Conservation (phyloP, 2,329 filamentous ascomycete genomes). For the Xylaria sp. region DNA sequence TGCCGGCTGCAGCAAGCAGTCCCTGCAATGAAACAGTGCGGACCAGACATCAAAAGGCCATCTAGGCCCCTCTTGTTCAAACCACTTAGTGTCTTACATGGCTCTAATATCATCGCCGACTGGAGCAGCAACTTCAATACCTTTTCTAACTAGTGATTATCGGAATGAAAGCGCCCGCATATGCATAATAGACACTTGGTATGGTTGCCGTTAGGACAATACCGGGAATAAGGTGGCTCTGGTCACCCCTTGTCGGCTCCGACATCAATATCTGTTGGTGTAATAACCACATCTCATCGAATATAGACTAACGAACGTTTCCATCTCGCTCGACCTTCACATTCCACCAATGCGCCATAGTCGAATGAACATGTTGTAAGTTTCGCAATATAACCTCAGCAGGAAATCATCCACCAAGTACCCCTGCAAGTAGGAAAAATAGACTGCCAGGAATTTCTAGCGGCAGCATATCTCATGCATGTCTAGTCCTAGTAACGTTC, state of each 20-base stretch:
- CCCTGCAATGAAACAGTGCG: constrained; percentile 26
- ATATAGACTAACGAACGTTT: neutral
- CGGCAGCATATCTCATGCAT: neutral
- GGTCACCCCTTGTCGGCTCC: neutral
- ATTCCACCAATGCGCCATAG: neutral
- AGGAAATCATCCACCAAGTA: neutral
- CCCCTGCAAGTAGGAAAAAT: neutral
- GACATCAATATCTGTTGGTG: constrained; percentile 2
- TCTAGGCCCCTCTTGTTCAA: constrained; percentile 7
- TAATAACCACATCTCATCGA: neutral
- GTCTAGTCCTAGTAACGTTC: neutral
- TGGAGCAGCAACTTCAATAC: neutral
- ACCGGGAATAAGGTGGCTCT: neutral
- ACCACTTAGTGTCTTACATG: neutral
- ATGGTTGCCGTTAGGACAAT: neutral
- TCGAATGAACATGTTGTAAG: neutral
- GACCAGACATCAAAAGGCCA: neutral
- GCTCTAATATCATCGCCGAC: constrained; percentile 5
- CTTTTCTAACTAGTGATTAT: neutral
- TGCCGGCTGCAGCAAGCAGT: constrained; percentile 21
- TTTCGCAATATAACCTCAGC: neutral
- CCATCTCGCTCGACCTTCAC: neutral
- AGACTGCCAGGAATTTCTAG: neutral
- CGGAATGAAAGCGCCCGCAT: neutral
- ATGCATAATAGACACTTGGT: neutral